phyloP scores from a whole-genome alignment of 176 grass and related monocot species.

The Musa troglodytarum region DNA sequence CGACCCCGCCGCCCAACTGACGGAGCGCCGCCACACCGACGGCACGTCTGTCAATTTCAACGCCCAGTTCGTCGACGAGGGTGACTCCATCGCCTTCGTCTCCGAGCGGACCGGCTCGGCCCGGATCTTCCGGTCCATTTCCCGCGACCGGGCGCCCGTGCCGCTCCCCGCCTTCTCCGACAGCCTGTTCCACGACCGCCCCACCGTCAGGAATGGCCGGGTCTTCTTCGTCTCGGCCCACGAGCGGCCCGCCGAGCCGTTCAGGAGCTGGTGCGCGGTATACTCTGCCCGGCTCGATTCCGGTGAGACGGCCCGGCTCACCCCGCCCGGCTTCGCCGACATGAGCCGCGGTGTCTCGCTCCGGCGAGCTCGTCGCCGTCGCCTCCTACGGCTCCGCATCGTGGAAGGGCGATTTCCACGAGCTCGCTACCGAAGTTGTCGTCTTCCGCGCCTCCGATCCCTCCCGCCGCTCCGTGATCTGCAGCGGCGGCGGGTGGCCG shows the following conservation, averaged over 20 bases:
- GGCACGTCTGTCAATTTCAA: slow-evolving; percentile 76
- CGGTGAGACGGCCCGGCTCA: slow-evolving; percentile 21
- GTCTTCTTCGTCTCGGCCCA: slow-evolving; percentile 74
- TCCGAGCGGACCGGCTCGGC: slow-evolving; percentile 65
- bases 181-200: slow-evolving; percentile 80
- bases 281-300: slow-evolving; percentile 32
- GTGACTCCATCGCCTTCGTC: slow-evolving; percentile 51
- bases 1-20: background rate
- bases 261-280: slow-evolving; percentile 80
- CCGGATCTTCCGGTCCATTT: slow-evolving; percentile 35
- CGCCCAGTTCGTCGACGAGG: slow-evolving; percentile 64
- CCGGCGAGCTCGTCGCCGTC: slow-evolving; percentile 57
- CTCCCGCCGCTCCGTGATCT: slow-evolving; percentile 31
- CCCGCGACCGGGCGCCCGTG: slow-evolving; percentile 11
- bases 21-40: slow-evolving; percentile 73
- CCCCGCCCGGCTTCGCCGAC: slow-evolving; percentile 48
- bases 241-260: slow-evolving; percentile 31
- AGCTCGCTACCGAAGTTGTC: slow-evolving; percentile 59
- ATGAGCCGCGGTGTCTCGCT: slow-evolving; percentile 58
- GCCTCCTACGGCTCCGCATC: slow-evolving; percentile 58
- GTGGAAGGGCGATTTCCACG: slow-evolving; percentile 75
- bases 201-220: slow-evolving; percentile 32
- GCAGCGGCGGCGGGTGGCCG: slow-evolving; percentile 53
- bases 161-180: slow-evolving; percentile 32
- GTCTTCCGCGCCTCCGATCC: slow-evolving; percentile 49